Evolutionary conservation across 495 filamentous ascomycete genomes (phyloP), one percentile per base, ranked within the genome.

Genomic region (Symbiotaphrina buchneri): DNA sequence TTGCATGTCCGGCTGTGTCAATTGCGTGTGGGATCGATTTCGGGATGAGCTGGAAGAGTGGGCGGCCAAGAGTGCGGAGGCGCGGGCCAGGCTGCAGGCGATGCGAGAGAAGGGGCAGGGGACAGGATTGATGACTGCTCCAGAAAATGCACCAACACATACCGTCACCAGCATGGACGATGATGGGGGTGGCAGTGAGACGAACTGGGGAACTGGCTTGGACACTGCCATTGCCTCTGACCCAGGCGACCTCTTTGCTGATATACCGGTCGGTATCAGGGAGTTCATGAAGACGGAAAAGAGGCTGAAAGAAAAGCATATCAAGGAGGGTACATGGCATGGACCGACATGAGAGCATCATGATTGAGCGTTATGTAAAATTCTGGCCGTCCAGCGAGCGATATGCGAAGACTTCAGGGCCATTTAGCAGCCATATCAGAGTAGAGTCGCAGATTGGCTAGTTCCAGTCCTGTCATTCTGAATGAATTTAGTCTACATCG

Each of bases 261-360:
- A 68, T 39, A 68, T 97, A 25, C 85, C 90, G 0, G 77, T 97
- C 14, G 90, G 87, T 4, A 92, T 97, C 38, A 63, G 76, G 34
- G 87, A 90, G 47, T 97, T 97, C 51, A 95, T 97, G 85, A 78
- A 74, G 57, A 82, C 72, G 29, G 87, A 97, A 59, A 97, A 94
- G 64, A 73, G 54, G 49, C 52, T 97, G 37, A 82, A 81, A 48
- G 61, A 75, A 52, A 79, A 66, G 51, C 73, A 79, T n/a, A n/a
- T n/a, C n/a, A n/a, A n/a, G n/a, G n/a, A n/a, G n/a, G n/a, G n/a
- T n/a, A n/a, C n/a, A n/a, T n/a, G n/a, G n/a, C n/a, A n/a, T n/a
- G n/a, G n/a, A n/a, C n/a, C n/a, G n/a, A n/a, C n/a, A n/a, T n/a
- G n/a, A n/a, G n/a, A n/a, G n/a, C n/a, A n/a, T n/a, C n/a, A n/a